Evolutionary conservation across 2,329 filamentous ascomycete species (phyloP).

Genomic region (Colletotrichum chlorophyti): DNA sequence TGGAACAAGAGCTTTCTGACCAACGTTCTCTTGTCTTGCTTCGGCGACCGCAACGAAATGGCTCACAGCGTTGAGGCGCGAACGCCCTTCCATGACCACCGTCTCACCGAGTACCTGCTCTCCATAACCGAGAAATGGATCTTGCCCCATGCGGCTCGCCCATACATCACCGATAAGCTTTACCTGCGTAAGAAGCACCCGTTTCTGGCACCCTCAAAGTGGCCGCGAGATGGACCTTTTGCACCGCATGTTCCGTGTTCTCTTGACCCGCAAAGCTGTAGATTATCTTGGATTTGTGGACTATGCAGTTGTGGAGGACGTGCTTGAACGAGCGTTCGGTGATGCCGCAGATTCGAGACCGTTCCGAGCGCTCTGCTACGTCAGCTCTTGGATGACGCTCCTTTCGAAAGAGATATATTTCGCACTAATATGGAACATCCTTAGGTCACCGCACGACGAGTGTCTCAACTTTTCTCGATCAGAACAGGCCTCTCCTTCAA

Average conservation of each 20-base stretch:
- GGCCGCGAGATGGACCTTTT: neutral
- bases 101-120: conserved; percentile 37
- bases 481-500: too few species aligned
- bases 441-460: too few species aligned
- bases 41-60: conserved; percentile 43
- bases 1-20: conserved; percentile 31
- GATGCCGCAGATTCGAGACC: neutral
- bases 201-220: neutral
- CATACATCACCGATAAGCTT: neutral
- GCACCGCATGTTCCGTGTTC: neutral
- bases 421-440: too few species aligned
- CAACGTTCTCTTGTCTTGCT: conserved; percentile 35
- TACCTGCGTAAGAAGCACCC: neutral
- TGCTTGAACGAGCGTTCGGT: neutral
- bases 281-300: neutral
- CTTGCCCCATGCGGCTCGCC: neutral
- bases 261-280: neutral
- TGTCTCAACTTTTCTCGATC: too few species aligned
- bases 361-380: neutral
- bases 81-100: conserved; percentile 41
- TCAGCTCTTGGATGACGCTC: too few species aligned
- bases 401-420: too few species aligned
- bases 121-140: too few species aligned
- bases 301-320: neutral
- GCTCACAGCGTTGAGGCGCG: conserved; percentile 41